Evolutionary conservation across 306 rosid genomes (phyloP), one percentile per base, ranked within the genome.

Genomic region (Trifolium subterraneum): DNA sequence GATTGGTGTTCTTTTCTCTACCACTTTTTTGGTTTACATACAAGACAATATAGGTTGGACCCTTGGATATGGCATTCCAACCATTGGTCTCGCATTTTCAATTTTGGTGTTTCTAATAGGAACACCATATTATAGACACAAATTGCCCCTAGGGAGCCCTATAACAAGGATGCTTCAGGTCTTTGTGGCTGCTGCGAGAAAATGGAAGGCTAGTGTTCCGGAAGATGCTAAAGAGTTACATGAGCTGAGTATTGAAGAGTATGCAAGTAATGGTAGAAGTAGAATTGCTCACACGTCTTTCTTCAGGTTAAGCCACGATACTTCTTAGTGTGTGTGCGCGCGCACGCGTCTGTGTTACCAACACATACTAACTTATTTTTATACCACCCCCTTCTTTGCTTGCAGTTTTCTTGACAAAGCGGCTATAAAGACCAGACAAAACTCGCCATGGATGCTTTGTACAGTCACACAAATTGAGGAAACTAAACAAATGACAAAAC

Each of bases 391-490:
- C 12, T 38, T 68, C 15, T 61, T 3, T 70, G 47, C 42, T 3
- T 64, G 82, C 82, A 93, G 98, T 72, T 91, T 91, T 73, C 91
- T 88, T 15, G 91, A 88, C 85, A 91, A 87, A 76, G 96, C 91
- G 0, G 90, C 96, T 1, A 84, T 80, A 8, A 82, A 66, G 78
- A 88, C 64, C 0, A 83, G 69, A 11, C 36, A 79, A 73, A 78
- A 82, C 27, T 81, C 88, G 59, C 72, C 87, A 31, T 88, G 93
- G 96, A 81, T 59, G 70, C 91, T 81, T 65, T 86, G 91, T 74
- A 44, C 96, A 7, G 96, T 88, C 72, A 93, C 92, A 23, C 97
- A 91, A 85, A 96, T 89, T 2, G 96, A 93, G 80, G 96, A 93
- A 88, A 90, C 96, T 16, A 93, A 91, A 79, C 96, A 91, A 85